Conservation (phyloP, 2,329 filamentous ascomycete genomes). For the Magnaporthiopsis rhizophila region DNA sequence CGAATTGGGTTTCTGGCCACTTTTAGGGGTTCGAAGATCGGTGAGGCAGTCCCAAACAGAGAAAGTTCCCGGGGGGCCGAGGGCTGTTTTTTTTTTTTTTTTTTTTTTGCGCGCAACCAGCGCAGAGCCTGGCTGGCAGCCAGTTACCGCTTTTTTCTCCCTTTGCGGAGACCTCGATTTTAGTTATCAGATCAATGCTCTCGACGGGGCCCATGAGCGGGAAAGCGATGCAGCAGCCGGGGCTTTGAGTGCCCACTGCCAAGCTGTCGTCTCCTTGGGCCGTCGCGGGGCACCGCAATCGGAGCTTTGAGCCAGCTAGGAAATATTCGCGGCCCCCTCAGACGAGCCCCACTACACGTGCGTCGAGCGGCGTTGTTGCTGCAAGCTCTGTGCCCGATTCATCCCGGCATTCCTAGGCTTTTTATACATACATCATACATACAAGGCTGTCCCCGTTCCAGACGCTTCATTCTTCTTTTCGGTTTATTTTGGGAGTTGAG, state of each 20-base stretch:
- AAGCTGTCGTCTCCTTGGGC: neutral
- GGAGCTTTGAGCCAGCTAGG: neutral
- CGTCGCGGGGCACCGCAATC: neutral
- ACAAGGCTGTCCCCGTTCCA: neutral
- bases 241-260: neutral
- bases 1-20: neutral
- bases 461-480: neutral
- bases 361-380: neutral
- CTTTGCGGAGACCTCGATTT: conserved; percentile 1
- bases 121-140: neutral
- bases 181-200: conserved; percentile 5
- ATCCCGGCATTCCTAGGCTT: neutral
- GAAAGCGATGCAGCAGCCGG: neutral
- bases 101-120: neutral
- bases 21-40: neutral
- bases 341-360: neutral
- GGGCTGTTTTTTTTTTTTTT: neutral
- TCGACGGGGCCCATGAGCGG: neutral
- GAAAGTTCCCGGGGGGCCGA: neutral
- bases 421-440: neutral
- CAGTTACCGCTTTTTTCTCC: conserved; percentile 3
- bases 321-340: neutral
- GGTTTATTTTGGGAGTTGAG: too few relatives aligned
- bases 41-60: too few relatives aligned
- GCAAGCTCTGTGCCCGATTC: neutral